Evolutionary conservation across 495 filamentous ascomycete species (phyloP).

Genomic region (Lepidopterella palustris): DNA sequence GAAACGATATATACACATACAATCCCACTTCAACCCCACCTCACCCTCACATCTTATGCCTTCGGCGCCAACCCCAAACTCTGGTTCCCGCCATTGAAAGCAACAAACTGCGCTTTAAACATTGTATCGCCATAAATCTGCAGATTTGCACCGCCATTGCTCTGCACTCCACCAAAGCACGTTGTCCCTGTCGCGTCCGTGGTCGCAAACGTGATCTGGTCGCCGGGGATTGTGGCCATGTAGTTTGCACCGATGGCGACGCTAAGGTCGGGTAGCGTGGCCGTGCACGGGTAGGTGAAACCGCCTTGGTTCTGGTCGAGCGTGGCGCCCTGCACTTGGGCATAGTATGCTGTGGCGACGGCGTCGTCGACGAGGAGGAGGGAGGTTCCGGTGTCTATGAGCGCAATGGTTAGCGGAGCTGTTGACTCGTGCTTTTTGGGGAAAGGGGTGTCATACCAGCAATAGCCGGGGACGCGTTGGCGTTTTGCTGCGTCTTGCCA

Average conservation of each 20-base stretch:
- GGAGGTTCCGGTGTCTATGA: conserved; percentile 39
- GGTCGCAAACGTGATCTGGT: conserved; percentile 58
- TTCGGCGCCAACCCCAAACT: conserved; percentile 52
- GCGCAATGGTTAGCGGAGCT: conserved; percentile 4
- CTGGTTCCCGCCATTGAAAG: conserved; percentile 63
- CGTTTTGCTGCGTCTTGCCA: conserved; percentile 31
- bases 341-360: conserved; percentile 46
- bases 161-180: conserved; percentile 41
- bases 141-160: conserved; percentile 47
- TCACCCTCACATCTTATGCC: not conserved
- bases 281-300: conserved; percentile 59
- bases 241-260: conserved; percentile 56
- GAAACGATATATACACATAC: not conserved
- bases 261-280: conserved; percentile 56
- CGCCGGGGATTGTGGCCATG: conserved; percentile 59
- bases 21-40: not conserved
- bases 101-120: conserved; percentile 72
- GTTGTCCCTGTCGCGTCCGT: conserved; percentile 42
- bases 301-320: conserved; percentile 48
- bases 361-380: conserved; percentile 36
- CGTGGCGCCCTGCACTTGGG: conserved; percentile 50
- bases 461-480: conserved; percentile 35
- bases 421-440: not conserved
- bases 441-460: conserved; percentile 21
- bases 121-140: conserved; percentile 77